Evolutionary conservation across 345 rosid genomes (phyloP).

Genomic region (Raphanus sativus): DNA sequence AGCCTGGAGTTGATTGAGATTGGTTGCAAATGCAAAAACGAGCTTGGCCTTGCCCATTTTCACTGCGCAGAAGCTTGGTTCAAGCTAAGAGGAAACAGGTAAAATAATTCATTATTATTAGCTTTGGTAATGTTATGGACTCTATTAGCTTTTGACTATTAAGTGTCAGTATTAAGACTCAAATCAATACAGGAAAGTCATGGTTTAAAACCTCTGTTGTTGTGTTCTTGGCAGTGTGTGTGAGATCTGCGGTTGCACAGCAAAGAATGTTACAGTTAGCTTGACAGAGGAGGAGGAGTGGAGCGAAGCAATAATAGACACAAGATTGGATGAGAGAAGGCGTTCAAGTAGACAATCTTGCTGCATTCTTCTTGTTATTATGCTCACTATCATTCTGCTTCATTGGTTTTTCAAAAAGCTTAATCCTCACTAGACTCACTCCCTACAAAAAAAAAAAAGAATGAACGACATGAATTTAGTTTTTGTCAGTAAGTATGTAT

Average conservation of each 20-base stretch:
- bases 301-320: conserved; percentile 8
- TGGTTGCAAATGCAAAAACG: conserved; percentile 92
- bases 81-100: conserved; percentile 91
- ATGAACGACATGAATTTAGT: not conserved
- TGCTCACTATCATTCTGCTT: conserved; percentile 21
- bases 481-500: not conserved
- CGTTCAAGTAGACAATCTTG: conserved; percentile 30
- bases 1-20: conserved; percentile 59
- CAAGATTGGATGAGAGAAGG: conserved; percentile 20
- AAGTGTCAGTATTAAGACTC: not conserved
- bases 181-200: not conserved
- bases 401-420: conserved; percentile 31
- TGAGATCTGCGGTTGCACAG: conserved; percentile 23
- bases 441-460: not conserved
- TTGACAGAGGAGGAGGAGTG: conserved; percentile 21
- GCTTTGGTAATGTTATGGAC: not conserved
- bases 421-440: not conserved
- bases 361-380: conserved; percentile 22
- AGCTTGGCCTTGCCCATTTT: conserved; percentile 75
- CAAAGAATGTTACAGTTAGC: not conserved
- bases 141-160: not conserved
- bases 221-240: conserved; percentile 34
- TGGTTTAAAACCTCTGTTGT: not conserved
- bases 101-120: conserved; percentile 6
- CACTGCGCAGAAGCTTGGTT: conserved; percentile 95